Evolutionary conservation across 2,329 filamentous ascomycete genomes (phyloP).

Genomic region (Botrytis cinerea): DNA sequence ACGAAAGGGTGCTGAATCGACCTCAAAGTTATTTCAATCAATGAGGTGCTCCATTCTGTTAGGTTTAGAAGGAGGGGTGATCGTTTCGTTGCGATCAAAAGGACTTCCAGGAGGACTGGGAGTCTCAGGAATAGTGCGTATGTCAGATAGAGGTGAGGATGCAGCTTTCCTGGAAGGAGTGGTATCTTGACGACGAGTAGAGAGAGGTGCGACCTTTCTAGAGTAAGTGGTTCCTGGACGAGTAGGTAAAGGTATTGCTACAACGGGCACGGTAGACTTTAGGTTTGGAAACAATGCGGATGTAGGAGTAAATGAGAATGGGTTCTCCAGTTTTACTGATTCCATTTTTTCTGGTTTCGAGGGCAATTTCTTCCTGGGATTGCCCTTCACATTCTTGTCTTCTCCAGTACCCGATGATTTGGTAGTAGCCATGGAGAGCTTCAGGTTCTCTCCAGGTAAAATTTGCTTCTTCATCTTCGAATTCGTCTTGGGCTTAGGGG

Average conservation of each 20-base stretch:
- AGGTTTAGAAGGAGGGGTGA: conserved; percentile 8
- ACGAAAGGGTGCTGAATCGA: neutral
- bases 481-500: conserved; percentile 14
- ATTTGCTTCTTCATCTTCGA: conserved; percentile 54
- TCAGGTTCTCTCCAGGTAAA: conserved; percentile 43
- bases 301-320: conserved; percentile 1
- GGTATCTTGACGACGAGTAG: neutral
- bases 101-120: conserved; percentile 3
- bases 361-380: conserved; percentile 36
- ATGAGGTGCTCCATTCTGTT: neutral
- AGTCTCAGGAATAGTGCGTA: neutral
- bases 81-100: conserved; percentile 11
- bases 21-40: neutral
- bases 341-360: conserved; percentile 27
- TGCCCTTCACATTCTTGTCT: conserved; percentile 29
- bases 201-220: neutral
- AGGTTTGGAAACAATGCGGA: conserved; percentile 32
- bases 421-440: conserved; percentile 18
- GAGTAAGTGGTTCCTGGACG: conserved; percentile 20
- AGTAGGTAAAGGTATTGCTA: conserved; percentile 17
- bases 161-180: neutral
- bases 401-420: conserved; percentile 19
- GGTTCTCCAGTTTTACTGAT: conserved; percentile 21
- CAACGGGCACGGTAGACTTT: conserved; percentile 16
- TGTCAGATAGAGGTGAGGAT: conserved; percentile 15